phyloP scores from a whole-genome alignment of 2,329 filamentous ascomycete genomes.

The Magnaporthiopsis incrustans region DNA sequence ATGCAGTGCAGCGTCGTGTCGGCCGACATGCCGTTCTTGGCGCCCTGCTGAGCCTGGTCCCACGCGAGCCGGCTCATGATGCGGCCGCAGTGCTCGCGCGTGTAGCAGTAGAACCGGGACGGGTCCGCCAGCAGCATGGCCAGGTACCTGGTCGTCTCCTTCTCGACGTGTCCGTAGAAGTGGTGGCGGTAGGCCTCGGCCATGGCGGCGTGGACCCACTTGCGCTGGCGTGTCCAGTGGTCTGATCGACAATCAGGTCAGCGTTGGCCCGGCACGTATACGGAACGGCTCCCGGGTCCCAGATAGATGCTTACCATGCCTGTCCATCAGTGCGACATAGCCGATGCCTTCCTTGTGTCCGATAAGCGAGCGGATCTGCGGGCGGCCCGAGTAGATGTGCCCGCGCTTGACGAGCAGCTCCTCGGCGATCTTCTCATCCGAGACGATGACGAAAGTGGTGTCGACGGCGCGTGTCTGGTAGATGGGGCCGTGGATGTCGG shows the following conservation, averaged over 20 bases:
- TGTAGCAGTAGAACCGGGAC: slow-evolving; percentile 34
- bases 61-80: slow-evolving; percentile 42
- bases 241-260: slow-evolving; percentile 22
- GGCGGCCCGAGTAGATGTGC: slow-evolving; percentile 41
- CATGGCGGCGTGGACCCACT: slow-evolving; percentile 43
- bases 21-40: slow-evolving; percentile 36
- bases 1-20: slow-evolving; percentile 40
- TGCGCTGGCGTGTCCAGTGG: slow-evolving; percentile 39
- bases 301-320: slow-evolving; percentile 29
- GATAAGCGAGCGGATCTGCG: slow-evolving; percentile 40
- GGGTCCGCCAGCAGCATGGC: slow-evolving; percentile 39
- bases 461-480: slow-evolving; percentile 32
- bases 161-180: slow-evolving; percentile 41
- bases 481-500: slow-evolving; percentile 33
- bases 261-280: not conserved
- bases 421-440: slow-evolving; percentile 38
- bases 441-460: slow-evolving; percentile 35
- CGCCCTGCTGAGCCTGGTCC: slow-evolving; percentile 39
- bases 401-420: slow-evolving; percentile 41
- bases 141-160: slow-evolving; percentile 36
- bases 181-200: slow-evolving; percentile 26
- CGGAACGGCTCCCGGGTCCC: too few relatives aligned
- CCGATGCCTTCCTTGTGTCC: slow-evolving; percentile 39
- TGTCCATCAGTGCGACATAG: slow-evolving; percentile 43
- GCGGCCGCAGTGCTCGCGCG: slow-evolving; percentile 40